Percentiles rank a stretch among this genome's conserved stretches.
Evolutionary conservation across 169 alveolate genomes (phyloP).

Genomic region (Cryptosporidium xiaoi): DNA sequence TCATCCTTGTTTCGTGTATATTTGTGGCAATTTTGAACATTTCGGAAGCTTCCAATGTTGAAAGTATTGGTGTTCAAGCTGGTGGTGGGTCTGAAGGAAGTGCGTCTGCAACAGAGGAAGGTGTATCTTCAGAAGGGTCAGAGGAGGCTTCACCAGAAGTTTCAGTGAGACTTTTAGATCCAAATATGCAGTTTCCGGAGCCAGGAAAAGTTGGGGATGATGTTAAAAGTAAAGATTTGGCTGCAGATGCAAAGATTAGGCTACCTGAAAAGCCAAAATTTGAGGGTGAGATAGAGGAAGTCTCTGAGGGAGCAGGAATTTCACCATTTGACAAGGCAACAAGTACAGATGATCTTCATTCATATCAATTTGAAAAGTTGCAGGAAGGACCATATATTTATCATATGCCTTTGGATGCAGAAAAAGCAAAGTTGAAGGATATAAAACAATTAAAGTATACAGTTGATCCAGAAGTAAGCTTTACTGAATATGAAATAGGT

Average conservation of each 20-base stretch:
- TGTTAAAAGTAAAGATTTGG: neutral
- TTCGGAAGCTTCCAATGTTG: constrained; percentile 1
- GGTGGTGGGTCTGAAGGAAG: neutral
- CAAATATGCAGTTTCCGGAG: constrained; percentile 17
- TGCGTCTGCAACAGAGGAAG: constrained; percentile 38
- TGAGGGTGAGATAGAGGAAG: constrained; percentile 58
- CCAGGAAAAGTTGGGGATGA: neutral
- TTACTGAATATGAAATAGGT: constrained; percentile 55
- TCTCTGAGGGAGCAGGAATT: constrained; percentile 47
- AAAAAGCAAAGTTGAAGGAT: constrained; percentile 27
- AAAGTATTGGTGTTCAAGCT: constrained; percentile 4
- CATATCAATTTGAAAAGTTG: constrained; percentile 32
- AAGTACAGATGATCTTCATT: constrained; percentile 36
- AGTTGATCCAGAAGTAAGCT: constrained; percentile 69
- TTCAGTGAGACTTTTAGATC: constrained; percentile 38
- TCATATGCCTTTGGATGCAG: constrained; percentile 37
- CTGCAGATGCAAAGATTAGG: neutral
- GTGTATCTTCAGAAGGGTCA: constrained; percentile 11
- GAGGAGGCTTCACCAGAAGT: constrained; percentile 53
- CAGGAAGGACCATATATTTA: constrained; percentile 26
- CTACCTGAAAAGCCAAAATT: constrained; percentile 41
- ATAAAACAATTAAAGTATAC: constrained; percentile 38
- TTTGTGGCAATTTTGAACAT: neutral
- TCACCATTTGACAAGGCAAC: constrained; percentile 68
- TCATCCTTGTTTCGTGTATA: constrained; percentile 1